phyloP scores from a whole-genome alignment of 176 grass and related monocot genomes.

The Melocanna baccifera region DNA sequence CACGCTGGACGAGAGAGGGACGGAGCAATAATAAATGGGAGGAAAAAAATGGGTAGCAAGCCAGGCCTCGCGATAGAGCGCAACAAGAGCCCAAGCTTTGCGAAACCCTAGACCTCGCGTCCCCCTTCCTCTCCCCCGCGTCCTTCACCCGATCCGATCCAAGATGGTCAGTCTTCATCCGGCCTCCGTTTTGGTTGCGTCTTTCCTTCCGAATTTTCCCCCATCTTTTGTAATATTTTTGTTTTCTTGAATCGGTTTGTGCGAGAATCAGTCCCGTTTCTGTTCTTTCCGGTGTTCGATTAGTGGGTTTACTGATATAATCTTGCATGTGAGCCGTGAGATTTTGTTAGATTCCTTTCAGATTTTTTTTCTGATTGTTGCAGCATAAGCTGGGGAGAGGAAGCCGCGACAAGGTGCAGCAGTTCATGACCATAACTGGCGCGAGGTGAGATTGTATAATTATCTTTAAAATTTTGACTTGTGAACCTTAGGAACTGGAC shows the following conservation, averaged over 20 bases:
- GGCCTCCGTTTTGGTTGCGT: neutral
- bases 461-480: neutral
- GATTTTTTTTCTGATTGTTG: neutral
- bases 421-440: slow-evolving; percentile 97
- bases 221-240: neutral
- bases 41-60: neutral
- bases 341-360: slow-evolving; percentile 4
- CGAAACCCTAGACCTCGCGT: slow-evolving; percentile 21
- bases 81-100: slow-evolving; percentile 19
- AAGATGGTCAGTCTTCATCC: slow-evolving; percentile 44
- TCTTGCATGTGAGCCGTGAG: neutral
- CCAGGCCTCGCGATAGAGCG: slow-evolving; percentile 11
- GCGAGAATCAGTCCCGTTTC: neutral
- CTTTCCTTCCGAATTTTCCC: neutral
- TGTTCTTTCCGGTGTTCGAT: neutral
- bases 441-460: slow-evolving; percentile 47
- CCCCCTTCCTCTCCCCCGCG: neutral
- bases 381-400: slow-evolving; percentile 99
- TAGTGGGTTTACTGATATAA: neutral
- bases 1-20: slow-evolving; percentile 9
- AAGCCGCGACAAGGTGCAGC: slow-evolving; percentile 94
- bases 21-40: neutral
- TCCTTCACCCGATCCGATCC: slow-evolving; percentile 24
- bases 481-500: neutral
- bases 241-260: neutral